These are phyloP conservation scores for Metschnikowia chrysomelidarum DNA, from an alignment of 805 yeast species.

Conservation along the genomic window DNA sequence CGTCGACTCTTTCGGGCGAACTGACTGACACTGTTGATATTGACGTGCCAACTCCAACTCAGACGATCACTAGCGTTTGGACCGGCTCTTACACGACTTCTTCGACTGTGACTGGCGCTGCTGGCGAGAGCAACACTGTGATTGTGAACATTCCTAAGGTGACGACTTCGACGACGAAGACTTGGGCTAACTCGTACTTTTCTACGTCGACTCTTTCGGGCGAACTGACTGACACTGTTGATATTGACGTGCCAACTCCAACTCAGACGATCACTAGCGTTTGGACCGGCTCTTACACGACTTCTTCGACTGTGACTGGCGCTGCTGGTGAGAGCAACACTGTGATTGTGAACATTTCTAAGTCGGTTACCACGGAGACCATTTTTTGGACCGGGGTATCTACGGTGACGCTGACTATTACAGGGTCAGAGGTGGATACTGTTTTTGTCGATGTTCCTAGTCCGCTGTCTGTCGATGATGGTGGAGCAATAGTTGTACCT, in stretches of 20 bases:
- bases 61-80: conserved; percentile 13
- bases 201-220: conserved; percentile 10
- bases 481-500: conserved; percentile 10
- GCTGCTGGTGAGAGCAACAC: conserved; percentile 11
- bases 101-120: conserved; percentile 8
- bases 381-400: not conserved
- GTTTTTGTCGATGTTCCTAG: conserved; percentile 16
- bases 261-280: conserved; percentile 12
- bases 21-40: conserved; percentile 11
- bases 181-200: conserved; percentile 11
- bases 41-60: conserved; percentile 18
- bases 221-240: conserved; percentile 8
- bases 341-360: conserved; percentile 14
- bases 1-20: not conserved
- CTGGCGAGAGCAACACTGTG: conserved; percentile 12
- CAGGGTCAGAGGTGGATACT: conserved; percentile 18
- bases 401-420: conserved; percentile 1
- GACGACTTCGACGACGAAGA: conserved; percentile 9
- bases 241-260: conserved; percentile 11
- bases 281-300: conserved; percentile 10
- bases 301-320: conserved; percentile 10
- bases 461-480: conserved; percentile 6
- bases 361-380: not conserved
- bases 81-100: conserved; percentile 6
- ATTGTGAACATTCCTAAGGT: conserved; percentile 15